phyloP scores from a whole-genome alignment of 179 eudicot species.

The Spergularia azorica region DNA sequence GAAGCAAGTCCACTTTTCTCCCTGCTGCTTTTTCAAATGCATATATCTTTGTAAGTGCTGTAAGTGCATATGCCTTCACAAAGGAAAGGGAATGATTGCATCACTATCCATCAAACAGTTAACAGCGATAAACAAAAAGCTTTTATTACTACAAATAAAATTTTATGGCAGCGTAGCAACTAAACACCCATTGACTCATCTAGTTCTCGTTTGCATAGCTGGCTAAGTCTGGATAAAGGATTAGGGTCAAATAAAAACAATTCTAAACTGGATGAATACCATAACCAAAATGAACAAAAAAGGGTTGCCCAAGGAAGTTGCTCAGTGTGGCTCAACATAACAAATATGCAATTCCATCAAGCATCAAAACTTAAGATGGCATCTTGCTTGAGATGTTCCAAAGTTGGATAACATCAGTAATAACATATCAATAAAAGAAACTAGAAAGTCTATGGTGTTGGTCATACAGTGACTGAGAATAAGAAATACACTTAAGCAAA shows the following conservation, averaged over 20 bases:
- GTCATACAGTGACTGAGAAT: no score
- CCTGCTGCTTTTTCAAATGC: slow-evolving; percentile 89
- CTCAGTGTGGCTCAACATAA: no score
- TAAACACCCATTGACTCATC: no score
- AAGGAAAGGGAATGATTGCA: slow-evolving; percentile 11
- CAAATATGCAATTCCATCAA: no score
- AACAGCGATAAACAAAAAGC: no score
- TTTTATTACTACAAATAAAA: not conserved
- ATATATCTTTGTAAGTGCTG: slow-evolving; percentile 86
- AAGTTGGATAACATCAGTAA: no score
- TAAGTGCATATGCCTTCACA: slow-evolving; percentile 81
- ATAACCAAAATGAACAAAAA: not conserved
- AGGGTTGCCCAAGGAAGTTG: not conserved
- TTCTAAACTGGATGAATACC: not conserved
- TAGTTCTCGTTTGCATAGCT: not conserved
- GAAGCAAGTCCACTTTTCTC: slow-evolving; percentile 75
- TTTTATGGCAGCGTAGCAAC: not conserved
- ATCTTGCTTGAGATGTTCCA: no score
- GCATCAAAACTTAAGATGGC: no score
- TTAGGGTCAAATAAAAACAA: not conserved
- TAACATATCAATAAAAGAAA: no score
- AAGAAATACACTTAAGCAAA: no score
- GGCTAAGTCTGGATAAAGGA: not conserved
- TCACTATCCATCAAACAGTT: not conserved
- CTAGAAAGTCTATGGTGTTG: no score